A percentile compares a stretch with the other conserved stretches of the same genome.
Evolutionary conservation across 2,329 filamentous ascomycete genomes (phyloP).

Genomic region (Colletotrichum abscissum): DNA sequence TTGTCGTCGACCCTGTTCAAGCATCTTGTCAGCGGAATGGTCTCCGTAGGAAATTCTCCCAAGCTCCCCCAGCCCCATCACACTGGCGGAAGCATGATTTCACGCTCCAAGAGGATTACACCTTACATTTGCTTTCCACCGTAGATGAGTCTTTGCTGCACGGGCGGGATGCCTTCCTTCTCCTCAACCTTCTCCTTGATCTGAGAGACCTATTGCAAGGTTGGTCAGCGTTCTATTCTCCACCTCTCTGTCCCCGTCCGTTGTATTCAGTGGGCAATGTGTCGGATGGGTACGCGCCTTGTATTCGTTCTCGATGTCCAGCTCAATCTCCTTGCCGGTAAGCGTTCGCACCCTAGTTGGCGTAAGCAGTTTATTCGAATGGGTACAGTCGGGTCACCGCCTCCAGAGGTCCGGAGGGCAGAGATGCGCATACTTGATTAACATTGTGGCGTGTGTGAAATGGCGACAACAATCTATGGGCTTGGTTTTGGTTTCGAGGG

Average conservation of each 20-base stretch:
- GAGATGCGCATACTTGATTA: slow-evolving; percentile 62
- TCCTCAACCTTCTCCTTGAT: slow-evolving; percentile 99
- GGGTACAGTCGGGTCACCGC: background rate
- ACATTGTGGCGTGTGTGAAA: slow-evolving; percentile 47
- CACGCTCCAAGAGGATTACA: background rate
- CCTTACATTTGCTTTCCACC: slow-evolving; percentile 96
- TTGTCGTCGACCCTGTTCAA: slow-evolving; percentile 88
- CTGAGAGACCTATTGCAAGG: slow-evolving; percentile 76
- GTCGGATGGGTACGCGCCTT: slow-evolving; percentile 68
- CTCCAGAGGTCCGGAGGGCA: background rate
- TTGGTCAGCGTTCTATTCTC: background rate
- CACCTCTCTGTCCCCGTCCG: background rate
- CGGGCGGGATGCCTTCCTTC: slow-evolving; percentile 97
- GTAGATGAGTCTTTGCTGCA: slow-evolving; percentile 95
- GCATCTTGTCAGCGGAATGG: background rate
- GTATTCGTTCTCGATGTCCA: slow-evolving; percentile 95
- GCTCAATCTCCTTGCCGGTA: slow-evolving; percentile 98
- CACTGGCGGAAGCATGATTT: background rate
- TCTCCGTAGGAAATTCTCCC: background rate
- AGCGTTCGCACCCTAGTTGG: slow-evolving; percentile 87
- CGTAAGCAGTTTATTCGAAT: slow-evolving; percentile 7
- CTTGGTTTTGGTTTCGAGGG: background rate
- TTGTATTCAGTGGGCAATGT: background rate
- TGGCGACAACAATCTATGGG: background rate
- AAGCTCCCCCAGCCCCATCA: background rate